phyloP scores from a whole-genome alignment of 208 protist genomes.

The Strigomonas culicis region DNA sequence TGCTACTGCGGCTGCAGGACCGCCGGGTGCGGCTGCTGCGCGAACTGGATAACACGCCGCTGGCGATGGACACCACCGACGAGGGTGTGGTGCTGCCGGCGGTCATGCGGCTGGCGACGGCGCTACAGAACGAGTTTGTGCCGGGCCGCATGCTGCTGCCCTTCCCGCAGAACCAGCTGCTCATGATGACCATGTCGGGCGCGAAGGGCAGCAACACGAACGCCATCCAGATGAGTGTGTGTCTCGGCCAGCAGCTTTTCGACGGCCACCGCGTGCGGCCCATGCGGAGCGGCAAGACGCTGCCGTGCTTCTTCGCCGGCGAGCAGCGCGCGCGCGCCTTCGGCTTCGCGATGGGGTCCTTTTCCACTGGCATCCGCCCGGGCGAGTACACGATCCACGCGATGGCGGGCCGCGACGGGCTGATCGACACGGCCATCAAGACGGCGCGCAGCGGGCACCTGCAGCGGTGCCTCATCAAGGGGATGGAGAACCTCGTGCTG shows the following conservation, averaged over 20 bases:
- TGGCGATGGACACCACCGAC: conserved; percentile 58
- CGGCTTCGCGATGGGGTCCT: conserved; percentile 93
- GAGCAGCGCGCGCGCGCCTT: conserved; percentile 77
- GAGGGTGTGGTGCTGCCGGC: conserved; percentile 72
- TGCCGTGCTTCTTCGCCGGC: conserved; percentile 89
- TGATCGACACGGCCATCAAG: conserved; percentile 99
- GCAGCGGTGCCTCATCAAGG: conserved; percentile 97
- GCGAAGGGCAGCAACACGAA: conserved; percentile 99
- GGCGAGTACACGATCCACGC: conserved; percentile 99
- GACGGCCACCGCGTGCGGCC: conserved; percentile 96
- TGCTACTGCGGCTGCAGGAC: conserved; percentile 88
- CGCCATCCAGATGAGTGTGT: conserved; percentile 96
- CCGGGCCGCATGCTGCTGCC: conserved; percentile 81
- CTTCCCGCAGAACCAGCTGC: conserved; percentile 98
- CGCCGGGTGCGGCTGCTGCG: conserved; percentile 66
- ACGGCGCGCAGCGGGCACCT: conserved; percentile 99
- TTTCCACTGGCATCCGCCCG: conserved; percentile 99
- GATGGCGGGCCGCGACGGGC: conserved; percentile 99
- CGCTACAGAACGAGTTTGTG: conserved; percentile 89
- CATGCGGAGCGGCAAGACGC: conserved; percentile 97
- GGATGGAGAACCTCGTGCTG: conserved; percentile 92
- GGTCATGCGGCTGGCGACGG: conserved; percentile 75
- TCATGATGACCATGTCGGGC: conserved; percentile 98
- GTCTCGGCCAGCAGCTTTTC: conserved; percentile 97
- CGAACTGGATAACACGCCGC: conserved; percentile 72